Evolutionary conservation across 2,329 filamentous ascomycete genomes (phyloP).

Genomic region (Arthrobotrys entomopaga): DNA sequence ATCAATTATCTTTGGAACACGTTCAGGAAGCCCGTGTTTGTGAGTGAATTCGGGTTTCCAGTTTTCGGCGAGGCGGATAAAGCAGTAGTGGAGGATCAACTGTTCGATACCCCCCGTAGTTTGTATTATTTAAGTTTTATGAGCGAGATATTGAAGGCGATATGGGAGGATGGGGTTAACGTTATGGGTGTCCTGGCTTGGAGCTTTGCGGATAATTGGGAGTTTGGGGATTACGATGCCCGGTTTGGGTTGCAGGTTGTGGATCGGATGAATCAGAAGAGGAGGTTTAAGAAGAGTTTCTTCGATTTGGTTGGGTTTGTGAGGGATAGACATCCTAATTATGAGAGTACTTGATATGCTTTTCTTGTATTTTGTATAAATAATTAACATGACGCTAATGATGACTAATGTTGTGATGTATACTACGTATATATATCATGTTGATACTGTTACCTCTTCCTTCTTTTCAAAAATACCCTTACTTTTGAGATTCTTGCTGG

Average conservation of each 20-base stretch:
- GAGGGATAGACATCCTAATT: slow-evolving; percentile 34
- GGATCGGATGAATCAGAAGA: slow-evolving; percentile 17
- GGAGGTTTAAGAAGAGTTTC: slow-evolving; percentile 39
- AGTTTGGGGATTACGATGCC: slow-evolving; percentile 32
- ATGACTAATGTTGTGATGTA: no score
- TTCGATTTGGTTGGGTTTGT: slow-evolving; percentile 36
- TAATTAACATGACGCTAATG: neutral
- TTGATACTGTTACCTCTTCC: neutral
- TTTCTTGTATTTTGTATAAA: neutral
- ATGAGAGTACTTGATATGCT: slow-evolving; percentile 15
- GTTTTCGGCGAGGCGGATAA: slow-evolving; percentile 65
- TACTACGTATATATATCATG: no score
- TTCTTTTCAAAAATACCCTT: neutral
- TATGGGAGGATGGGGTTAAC: slow-evolving; percentile 69
- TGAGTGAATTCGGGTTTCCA: slow-evolving; percentile 71
- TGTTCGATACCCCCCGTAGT: slow-evolving; percentile 68
- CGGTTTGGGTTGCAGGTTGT: slow-evolving; percentile 35
- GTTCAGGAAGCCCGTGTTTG: slow-evolving; percentile 65
- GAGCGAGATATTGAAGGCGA: slow-evolving; percentile 68
- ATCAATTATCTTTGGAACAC: slow-evolving; percentile 71
- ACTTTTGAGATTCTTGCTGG: neutral
- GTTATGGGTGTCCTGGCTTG: slow-evolving; percentile 69
- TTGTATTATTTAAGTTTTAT: slow-evolving; percentile 69
- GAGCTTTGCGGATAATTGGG: slow-evolving; percentile 58
- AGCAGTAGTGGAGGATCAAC: slow-evolving; percentile 65